Conservation (phyloP, 352 stramenopile genomes). For the Phytophthora melonis region DNA sequence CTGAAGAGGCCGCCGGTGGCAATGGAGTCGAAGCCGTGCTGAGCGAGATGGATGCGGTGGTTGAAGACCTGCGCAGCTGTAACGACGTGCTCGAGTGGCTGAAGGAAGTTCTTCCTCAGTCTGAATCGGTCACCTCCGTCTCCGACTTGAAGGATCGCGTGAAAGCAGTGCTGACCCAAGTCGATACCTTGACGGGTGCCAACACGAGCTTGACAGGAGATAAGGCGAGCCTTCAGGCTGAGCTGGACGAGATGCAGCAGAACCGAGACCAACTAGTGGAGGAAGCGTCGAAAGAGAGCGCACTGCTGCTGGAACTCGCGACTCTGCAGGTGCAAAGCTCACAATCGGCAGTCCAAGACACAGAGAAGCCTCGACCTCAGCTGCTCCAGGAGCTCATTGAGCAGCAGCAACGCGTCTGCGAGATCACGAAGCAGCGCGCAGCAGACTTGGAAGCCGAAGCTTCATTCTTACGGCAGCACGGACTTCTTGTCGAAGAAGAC, state of each 20-base stretch:
- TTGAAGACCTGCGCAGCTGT: slow-evolving; percentile 41
- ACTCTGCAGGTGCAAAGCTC: neutral
- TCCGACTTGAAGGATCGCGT: slow-evolving; percentile 43
- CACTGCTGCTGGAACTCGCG: slow-evolving; percentile 32
- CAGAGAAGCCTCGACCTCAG: slow-evolving; percentile 30
- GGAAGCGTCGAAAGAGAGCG: slow-evolving; percentile 35
- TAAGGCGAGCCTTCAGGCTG: slow-evolving; percentile 24
- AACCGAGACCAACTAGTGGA: slow-evolving; percentile 29
- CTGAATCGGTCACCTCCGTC: slow-evolving; percentile 31
- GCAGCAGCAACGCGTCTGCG: slow-evolving; percentile 20
- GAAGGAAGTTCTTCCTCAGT: slow-evolving; percentile 41
- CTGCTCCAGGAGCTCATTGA: slow-evolving; percentile 38
- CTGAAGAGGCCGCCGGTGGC: neutral
- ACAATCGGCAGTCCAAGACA: neutral
- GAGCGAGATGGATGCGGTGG: slow-evolving; percentile 37
- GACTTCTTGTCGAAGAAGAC: slow-evolving; percentile 11
- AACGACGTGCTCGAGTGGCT: slow-evolving; percentile 34
- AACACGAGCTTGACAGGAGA: slow-evolving; percentile 32
- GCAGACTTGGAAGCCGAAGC: slow-evolving; percentile 20
- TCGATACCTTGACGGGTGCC: slow-evolving; percentile 37
- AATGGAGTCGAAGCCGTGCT: slow-evolving; percentile 22
- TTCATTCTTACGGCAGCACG: slow-evolving; percentile 29
- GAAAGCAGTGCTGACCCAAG: slow-evolving; percentile 31
- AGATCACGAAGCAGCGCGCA: slow-evolving; percentile 22
- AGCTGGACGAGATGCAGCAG: slow-evolving; percentile 28